These are phyloP conservation scores for Euphrasia arctica DNA, from an alignment of 305 asterid species.

Conservation along the genomic window DNA sequence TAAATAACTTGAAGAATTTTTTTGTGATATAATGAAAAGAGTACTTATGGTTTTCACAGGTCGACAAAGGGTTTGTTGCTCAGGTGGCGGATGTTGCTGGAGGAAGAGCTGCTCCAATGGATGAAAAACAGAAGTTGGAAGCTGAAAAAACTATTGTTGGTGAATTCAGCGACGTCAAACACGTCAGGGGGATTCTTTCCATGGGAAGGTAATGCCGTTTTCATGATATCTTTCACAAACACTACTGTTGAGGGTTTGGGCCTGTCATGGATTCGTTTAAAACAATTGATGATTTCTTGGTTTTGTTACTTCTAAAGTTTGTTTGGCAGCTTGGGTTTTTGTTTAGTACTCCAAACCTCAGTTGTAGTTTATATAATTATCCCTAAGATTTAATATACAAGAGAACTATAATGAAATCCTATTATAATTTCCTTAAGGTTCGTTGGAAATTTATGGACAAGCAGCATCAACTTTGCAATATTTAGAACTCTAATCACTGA, in stretches of 20 bases:
- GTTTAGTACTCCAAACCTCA: too few species aligned
- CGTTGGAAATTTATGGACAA: too few species aligned
- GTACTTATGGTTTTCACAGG: slow-evolving; percentile 41
- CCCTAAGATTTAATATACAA: too few species aligned
- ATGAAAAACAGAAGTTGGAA: slow-evolving; percentile 65
- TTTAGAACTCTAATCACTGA: too few species aligned
- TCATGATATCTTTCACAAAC: slow-evolving; percentile 4
- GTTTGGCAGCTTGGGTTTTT: too few species aligned
- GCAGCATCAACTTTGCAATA: too few species aligned
- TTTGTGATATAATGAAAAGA: slow-evolving; percentile 1
- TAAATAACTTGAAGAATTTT: neutral
- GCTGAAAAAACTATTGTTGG: slow-evolving; percentile 80
- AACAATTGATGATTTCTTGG: too few species aligned
- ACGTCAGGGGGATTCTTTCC: slow-evolving; percentile 93
- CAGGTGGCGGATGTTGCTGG: slow-evolving; percentile 94
- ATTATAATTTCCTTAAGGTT: too few species aligned
- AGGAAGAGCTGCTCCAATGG: slow-evolving; percentile 96
- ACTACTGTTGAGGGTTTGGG: neutral
- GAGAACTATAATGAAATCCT: too few species aligned
- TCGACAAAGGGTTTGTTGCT: slow-evolving; percentile 93
- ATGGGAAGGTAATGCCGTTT: slow-evolving; percentile 83
- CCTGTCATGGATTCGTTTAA: too few species aligned
- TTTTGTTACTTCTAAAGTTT: too few species aligned
- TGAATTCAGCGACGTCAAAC: slow-evolving; percentile 91
- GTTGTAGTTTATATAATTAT: too few species aligned